Percentiles rank a stretch among this genome's conserved stretches.
Evolutionary conservation across 371 early-diverging fungal genomes (phyloP).

Genomic region (Circinella minor): DNA sequence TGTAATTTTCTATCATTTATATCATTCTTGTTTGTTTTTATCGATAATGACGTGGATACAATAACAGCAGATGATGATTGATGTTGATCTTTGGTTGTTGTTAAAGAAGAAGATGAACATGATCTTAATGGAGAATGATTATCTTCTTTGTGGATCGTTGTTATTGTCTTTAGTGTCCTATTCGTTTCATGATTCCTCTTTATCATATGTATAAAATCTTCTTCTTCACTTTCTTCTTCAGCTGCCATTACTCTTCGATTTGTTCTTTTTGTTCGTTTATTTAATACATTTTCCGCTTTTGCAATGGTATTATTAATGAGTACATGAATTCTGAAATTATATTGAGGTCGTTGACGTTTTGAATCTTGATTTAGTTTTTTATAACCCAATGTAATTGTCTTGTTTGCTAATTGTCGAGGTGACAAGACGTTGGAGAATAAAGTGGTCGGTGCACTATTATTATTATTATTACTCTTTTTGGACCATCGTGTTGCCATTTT

Average conservation of each 20-base stretch:
- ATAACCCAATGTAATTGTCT: constrained; percentile 35
- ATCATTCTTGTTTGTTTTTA: no score
- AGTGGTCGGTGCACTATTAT: constrained; percentile 23
- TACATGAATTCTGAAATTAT: constrained; percentile 42
- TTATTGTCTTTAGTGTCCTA: no score
- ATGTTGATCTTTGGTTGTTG: constrained; percentile 8
- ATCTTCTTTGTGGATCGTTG: no score
- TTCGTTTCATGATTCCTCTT: no score
- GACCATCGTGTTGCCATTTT: background rate
- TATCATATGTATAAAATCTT: no score
- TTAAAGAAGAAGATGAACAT: no score
- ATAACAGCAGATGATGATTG: background rate
- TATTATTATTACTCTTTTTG: constrained; percentile 14
- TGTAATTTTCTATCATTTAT: no score
- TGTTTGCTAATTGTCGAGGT: constrained; percentile 47
- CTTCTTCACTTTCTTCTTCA: constrained; percentile 29
- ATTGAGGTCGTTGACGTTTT: constrained; percentile 36
- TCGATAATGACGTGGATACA: background rate
- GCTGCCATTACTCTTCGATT: constrained; percentile 35
- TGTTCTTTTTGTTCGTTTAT: constrained; percentile 32
- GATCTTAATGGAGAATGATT: background rate
- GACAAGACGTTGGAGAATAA: constrained; percentile 28
- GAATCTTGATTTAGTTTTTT: constrained; percentile 49
- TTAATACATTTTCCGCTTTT: constrained; percentile 41
- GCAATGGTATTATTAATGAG: constrained; percentile 39